These are phyloP conservation scores for Camellia granthamiana DNA, from an alignment of 148 eudicot genomes.

Conservation along the genomic window DNA sequence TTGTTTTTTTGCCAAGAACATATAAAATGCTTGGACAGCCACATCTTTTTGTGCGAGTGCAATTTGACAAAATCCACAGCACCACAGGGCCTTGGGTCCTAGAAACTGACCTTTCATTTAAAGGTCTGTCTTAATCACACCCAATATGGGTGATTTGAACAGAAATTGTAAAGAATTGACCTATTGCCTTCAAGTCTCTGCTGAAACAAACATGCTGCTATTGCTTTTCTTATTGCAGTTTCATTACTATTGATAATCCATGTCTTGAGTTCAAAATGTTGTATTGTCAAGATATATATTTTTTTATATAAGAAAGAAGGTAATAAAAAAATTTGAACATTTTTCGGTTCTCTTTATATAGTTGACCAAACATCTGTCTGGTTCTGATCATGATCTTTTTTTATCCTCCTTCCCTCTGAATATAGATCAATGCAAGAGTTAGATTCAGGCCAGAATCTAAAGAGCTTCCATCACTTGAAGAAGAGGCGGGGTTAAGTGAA, in stretches of 20 bases:
- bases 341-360: neutral
- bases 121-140: neutral
- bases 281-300: neutral
- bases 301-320: neutral
- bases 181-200: neutral
- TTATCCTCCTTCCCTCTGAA: conserved; percentile 3
- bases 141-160: neutral
- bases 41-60: neutral
- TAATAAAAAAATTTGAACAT: neutral
- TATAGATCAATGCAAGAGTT: conserved; percentile 56
- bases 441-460: conserved; percentile 50
- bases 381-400: neutral
- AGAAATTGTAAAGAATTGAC: neutral
- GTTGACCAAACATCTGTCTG: neutral
- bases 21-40: neutral
- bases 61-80: neutral
- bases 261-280: neutral
- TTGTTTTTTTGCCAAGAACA: neutral
- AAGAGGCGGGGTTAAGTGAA: conserved; percentile 50
- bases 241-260: neutral
- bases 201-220: neutral
- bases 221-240: neutral
- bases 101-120: neutral
- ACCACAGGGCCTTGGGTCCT: neutral
- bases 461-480: conserved; percentile 77